phyloP scores from a whole-genome alignment of 2,329 filamentous ascomycete genomes.

The Fusarium tjaetaba region DNA sequence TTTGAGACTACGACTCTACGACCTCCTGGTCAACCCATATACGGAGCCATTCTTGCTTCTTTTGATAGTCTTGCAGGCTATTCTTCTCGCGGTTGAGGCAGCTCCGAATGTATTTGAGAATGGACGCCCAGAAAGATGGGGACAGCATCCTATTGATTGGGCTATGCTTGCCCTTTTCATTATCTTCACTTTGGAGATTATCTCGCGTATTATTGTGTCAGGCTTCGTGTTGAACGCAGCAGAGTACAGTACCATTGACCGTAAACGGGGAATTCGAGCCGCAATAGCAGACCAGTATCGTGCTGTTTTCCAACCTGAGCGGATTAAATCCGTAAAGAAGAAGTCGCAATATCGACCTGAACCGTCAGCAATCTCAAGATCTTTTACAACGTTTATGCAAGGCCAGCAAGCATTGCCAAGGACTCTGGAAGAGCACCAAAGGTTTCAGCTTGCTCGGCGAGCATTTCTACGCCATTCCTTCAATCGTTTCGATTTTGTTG shows the following conservation, averaged over 20 bases:
- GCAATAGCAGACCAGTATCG: slow-evolving; percentile 81
- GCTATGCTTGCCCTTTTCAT: slow-evolving; percentile 84
- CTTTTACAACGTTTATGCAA: slow-evolving; percentile 83
- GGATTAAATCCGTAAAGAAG: slow-evolving; percentile 72
- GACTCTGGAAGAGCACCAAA: slow-evolving; percentile 80
- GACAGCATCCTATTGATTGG: slow-evolving; percentile 76
- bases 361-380: slow-evolving; percentile 75
- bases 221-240: slow-evolving; percentile 90
- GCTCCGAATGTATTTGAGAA: slow-evolving; percentile 75
- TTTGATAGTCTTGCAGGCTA: slow-evolving; percentile 86
- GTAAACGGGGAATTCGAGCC: slow-evolving; percentile 76
- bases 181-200: slow-evolving; percentile 88
- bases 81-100: slow-evolving; percentile 88
- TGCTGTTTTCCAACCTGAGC: slow-evolving; percentile 82
- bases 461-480: slow-evolving; percentile 96
- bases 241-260: slow-evolving; percentile 92
- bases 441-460: slow-evolving; percentile 85
- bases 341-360: slow-evolving; percentile 57
- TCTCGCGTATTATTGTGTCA: slow-evolving; percentile 88
- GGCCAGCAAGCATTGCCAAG: slow-evolving; percentile 64
- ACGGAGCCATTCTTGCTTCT: slow-evolving; percentile 88
- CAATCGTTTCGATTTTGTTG: slow-evolving; percentile 93
- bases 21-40: slow-evolving; percentile 84
- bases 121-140: slow-evolving; percentile 72
- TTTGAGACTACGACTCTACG: slow-evolving; percentile 78